Evolutionary conservation across 1,284 basidiomycete species (phyloP).

Genomic region (Flammula alnicola): DNA sequence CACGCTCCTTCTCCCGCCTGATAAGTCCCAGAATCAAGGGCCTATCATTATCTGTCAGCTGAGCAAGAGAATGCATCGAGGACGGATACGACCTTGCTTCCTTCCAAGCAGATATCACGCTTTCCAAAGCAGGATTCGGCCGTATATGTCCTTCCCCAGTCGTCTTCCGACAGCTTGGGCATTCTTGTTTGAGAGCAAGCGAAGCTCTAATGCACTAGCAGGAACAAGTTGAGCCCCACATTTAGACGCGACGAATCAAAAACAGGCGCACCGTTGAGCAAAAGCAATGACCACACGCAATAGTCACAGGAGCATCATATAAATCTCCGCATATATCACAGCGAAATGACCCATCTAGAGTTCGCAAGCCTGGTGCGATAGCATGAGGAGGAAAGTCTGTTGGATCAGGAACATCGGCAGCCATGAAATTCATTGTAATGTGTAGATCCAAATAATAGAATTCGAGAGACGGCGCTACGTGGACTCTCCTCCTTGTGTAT

Average conservation of each 20-base stretch:
- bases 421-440: conserved; percentile 22
- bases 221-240: conserved; percentile 3
- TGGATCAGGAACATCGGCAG: conserved; percentile 59
- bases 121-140: conserved; percentile 63
- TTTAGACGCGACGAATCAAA: neutral
- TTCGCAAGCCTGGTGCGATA: conserved; percentile 54
- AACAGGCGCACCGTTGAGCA: conserved; percentile 68
- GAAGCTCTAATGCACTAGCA: conserved; percentile 65
- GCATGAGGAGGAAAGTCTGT: conserved; percentile 61
- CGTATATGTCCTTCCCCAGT: conserved; percentile 62
- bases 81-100: conserved; percentile 54
- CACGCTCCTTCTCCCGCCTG: conserved; percentile 30
- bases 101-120: conserved; percentile 65
- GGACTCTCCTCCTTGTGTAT: too few relatives aligned
- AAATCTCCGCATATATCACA: conserved; percentile 76
- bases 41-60: conserved; percentile 31
- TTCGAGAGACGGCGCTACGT: neutral
- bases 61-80: neutral
- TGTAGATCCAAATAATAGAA: neutral
- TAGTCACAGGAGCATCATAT: conserved; percentile 69
- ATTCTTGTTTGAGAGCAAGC: conserved; percentile 60
- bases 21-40: conserved; percentile 46
- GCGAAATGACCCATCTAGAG: conserved; percentile 65
- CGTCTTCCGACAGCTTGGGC: conserved; percentile 65
- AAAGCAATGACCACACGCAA: conserved; percentile 76